Base-by-base conservation (phyloP, 2,329 filamentous ascomycete species). In the Arthrobotrys megalospora region DNA sequence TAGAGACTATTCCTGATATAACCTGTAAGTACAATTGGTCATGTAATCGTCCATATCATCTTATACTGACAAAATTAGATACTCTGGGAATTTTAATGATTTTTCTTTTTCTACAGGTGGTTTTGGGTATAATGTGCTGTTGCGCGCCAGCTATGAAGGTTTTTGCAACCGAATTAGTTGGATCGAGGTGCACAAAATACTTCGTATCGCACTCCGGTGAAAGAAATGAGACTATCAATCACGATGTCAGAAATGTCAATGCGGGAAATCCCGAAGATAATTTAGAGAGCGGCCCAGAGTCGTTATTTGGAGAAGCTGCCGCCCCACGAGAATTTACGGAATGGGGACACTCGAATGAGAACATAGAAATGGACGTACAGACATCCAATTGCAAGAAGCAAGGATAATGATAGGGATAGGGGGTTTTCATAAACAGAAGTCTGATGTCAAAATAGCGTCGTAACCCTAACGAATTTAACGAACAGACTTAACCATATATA, bases 351-450 rank as follows among this genome's bases (percentile, higher is more conserved):
- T n/a, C 21, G 53, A 38, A n/a, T 21, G 19, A 32, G 58, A 16
- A 32, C 14, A 63, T 63, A 12, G 58, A 63, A 63, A 45, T 63
- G 58, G 38, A 63, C n/a, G 41, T 21, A 12, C 58, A 47, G 38
- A 10, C 1, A 36, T 60, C 50, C 12, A 16, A 34, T 34, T 34
- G 50, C 50, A 38, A 38, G 1, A 38, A 60, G 12, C 28, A 38
- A 12, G 24, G 28, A 60, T 4, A 58, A 58, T 38, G n/a, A 38
- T 19, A 38, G 19, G 21, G 16, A 58, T 24, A 32, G 36, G 14
- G 19, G 0, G 93, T 85, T 0, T 80, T 83, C 0, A 90, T 80
- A 0, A 91, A 58, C 24, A 28, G 24, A 28, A 28, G 24, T 28
- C 24, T 2, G 24, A 28, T 28, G 24, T 28, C 5, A 28, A 2